Base-by-base conservation (phyloP, 192 early-diverging fungal genomes). In the Linnemannia zychae region DNA sequence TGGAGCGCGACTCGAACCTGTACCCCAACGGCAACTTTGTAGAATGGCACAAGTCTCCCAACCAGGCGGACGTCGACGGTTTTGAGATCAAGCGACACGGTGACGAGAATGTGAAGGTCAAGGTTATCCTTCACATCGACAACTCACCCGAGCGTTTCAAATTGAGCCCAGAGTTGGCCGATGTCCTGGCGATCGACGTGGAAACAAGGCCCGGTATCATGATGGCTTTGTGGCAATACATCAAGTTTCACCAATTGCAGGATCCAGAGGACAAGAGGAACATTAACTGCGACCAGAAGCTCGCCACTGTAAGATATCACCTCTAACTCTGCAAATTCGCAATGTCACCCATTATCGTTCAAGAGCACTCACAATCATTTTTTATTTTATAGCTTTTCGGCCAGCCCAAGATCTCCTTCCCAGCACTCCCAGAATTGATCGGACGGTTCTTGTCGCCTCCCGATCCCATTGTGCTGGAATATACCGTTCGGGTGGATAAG, bases 1-100 rank as follows among this genome's bases (percentile, higher is more conserved):
- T 98, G 78, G 91, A 97, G 24, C 93, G 97, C 36, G 94, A 96
- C 82, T 91, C 93, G 11, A 90, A 91, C 60, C 60, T 95, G 79
- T 96, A 95, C 80, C 90, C 93, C 9, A 96, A 97, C 49, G 93
- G 94, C 38, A 96, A 96, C 84, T 81, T 94, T 44, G 93, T 96
- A 31, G 95, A 95, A 89, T 96, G 94, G 93, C 87, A 89, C 71
- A 92, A 93, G 71, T 75, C 88, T 28, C 73, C 86, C 15, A 83
- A 77, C 74, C 48, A 67, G 36, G 84, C 90, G 20, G 94, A 95
- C 68, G 78, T 87, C 17, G 95, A 99, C 82, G 97, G 97, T 13
- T 95, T 99, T 81, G 97, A 99, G 83, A 92, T 99, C 47, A 99
- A 98, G 76, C 92, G 97, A 74, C 94, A 92, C 66, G 98, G 97